Base-by-base conservation (phyloP, 23 red algal genomes). In the Chondrus crispus region DNA sequence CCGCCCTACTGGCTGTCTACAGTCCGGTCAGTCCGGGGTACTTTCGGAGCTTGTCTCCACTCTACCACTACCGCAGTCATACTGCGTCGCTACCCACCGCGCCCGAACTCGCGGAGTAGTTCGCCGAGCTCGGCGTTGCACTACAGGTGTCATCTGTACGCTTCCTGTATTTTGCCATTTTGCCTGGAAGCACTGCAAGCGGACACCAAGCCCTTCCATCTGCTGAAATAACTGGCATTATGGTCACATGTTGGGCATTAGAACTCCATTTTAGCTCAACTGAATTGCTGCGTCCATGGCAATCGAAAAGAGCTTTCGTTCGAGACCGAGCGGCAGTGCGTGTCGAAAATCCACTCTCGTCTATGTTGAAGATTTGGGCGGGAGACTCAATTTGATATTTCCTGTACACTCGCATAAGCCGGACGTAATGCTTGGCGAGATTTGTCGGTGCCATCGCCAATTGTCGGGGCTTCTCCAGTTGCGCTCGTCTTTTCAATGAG, bases 211-310 rank as follows among this genome's bases (percentile, higher is more conserved):
- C 36, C 42, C 33, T 78, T 78, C 73, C 73, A 47, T 39, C 70
- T 75, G 13, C 70, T 7, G 70, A 75, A 43, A 75, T 22, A 22
- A 75, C 70, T 35, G 70, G 70, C 70, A 75, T 75, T 7, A 75
- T 75, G 6, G 70, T 75, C 9, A 75, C 70, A n/a, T 47, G 73
- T 7, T 75, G 5, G 22, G 37, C 70, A 42, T 75, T 75, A 12
- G 70, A 6, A 41, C 39, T 8, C 70, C 70, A 75, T 7, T 55
- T 55, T 44, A 75, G 11, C 24, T 75, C 70, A 6, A 75, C 70
- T 46, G 70, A 75, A 75, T 12, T 75, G 70, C 70, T 75, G 6
- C 70, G 70, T 37, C 70, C 70, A 20, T 75, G 43, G 16, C 39
- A 75, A 75, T 75, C 32, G 22, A 75, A 75, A 24, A 75, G 35